Base-by-base conservation (phyloP, 345 rosid species). In the Rhodamnia rubescens region DNA sequence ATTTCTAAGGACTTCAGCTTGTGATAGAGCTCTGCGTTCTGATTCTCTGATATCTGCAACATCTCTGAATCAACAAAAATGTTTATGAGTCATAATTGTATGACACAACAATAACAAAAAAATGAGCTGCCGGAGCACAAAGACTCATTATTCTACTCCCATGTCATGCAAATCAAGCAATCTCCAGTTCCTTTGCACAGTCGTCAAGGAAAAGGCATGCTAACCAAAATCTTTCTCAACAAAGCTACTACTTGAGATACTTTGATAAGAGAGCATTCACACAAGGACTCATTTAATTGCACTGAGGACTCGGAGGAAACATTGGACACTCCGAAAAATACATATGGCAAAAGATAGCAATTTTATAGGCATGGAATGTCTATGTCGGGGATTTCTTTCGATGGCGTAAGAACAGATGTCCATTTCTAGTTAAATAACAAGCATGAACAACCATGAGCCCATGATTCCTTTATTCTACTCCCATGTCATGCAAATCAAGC, bases 1-100 rank as follows among this genome's bases (percentile, higher is more conserved):
- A 74, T 88, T 91, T 88, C 89, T 91, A 88, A 97, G 88, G 86
- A 90, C 90, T 88, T 90, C 95, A 89, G 96, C 95, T 93, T 97
- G 99, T 20, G 92, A 89, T 18, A 80, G 90, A 86, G 99, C 99
- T 88, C 88, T 92, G 57, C 84, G 92, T 87, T 92, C 92, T 49
- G 99, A 96, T 90, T 97, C 98, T 93, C 90, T 94, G 86, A 97
- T 93, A 90, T 95, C 98, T 81, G 74, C 75, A 84, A 95, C 21
- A 87, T 93, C 94, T 89, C 99, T 95, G 95, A 87, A 90, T 85
- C 24, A 36, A 32, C 47, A 69, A 8, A 69, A 69, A 11, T 36
- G 47, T 69, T 69, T 64, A 32, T 32, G 78, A 64, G 44, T 64
- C 44, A 8, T 32, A 16, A 18, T 64, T 10, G 21, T 16, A 64